These are phyloP conservation scores for Blastobotrys americana DNA, from an alignment of 805 yeast genomes.

Conservation along the genomic window DNA sequence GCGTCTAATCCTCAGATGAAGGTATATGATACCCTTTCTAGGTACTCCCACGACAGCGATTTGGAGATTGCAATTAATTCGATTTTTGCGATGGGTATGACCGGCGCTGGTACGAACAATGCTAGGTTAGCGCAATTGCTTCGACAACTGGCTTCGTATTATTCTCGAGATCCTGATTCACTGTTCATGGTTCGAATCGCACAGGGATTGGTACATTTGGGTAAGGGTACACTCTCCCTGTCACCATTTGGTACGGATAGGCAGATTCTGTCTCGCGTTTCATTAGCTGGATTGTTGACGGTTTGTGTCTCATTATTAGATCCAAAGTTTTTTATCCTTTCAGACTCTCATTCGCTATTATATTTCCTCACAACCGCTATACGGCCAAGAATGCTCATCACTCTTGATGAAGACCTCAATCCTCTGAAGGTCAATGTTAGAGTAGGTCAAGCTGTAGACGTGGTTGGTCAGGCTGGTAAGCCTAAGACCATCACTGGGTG, in stretches of 20 bases:
- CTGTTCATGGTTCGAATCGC: conserved; percentile 89
- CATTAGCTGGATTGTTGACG: conserved; percentile 83
- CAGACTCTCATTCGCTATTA: conserved; percentile 67
- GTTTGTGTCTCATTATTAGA: conserved; percentile 77
- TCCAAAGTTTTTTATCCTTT: conserved; percentile 74
- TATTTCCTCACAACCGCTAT: conserved; percentile 82
- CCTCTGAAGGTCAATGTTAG: conserved; percentile 94
- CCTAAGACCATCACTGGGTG: conserved; percentile 99
- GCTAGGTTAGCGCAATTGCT: conserved; percentile 95
- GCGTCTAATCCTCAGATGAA: conserved; percentile 94
- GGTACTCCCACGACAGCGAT: conserved; percentile 95
- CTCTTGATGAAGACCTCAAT: conserved; percentile 84
- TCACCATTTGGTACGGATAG: conserved; percentile 88
- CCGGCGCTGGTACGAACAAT: conserved; percentile 98
- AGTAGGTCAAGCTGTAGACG: conserved; percentile 98
- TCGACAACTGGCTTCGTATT: conserved; percentile 91
- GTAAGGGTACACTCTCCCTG: conserved; percentile 89
- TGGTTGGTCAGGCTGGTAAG: conserved; percentile 98
- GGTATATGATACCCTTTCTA: conserved; percentile 90
- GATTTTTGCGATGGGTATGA: conserved; percentile 93
- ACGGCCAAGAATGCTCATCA: conserved; percentile 86
- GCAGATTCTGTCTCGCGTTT: conserved; percentile 75
- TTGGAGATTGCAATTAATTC: conserved; percentile 91
- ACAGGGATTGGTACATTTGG: conserved; percentile 90
- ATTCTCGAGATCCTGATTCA: conserved; percentile 82